Conservation (phyloP, 2,329 filamentous ascomycete species). For the Ascochyta pisi region DNA sequence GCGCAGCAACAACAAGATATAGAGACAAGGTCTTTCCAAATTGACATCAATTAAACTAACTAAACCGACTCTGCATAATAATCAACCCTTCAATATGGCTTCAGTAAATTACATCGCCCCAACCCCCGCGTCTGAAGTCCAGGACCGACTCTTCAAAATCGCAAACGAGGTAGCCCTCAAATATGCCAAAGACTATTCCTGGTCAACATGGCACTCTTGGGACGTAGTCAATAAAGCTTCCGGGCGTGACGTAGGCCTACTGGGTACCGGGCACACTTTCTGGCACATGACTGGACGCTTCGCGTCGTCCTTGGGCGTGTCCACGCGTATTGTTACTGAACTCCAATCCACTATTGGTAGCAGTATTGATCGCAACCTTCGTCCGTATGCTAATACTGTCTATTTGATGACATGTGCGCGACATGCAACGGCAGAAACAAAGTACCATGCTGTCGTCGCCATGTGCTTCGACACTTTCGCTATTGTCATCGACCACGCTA, state of each 20-base stretch:
- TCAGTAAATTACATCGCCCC: background rate
- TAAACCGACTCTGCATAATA: background rate
- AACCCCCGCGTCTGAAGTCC: background rate
- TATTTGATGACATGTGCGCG: background rate
- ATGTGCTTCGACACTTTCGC: slow-evolving; percentile 13
- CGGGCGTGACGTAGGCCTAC: background rate
- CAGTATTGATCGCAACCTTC: background rate
- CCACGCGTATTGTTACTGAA: background rate
- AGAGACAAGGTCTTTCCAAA: background rate
- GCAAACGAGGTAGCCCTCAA: background rate
- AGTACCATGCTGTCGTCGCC: slow-evolving; percentile 10
- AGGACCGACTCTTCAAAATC: background rate
- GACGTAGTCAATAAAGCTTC: slow-evolving; percentile 1
- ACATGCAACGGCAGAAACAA: background rate
- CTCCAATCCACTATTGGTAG: background rate
- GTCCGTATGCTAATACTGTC: background rate
- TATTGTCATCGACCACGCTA: slow-evolving; percentile 9
- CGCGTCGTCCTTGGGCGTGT: background rate
- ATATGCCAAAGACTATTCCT: background rate
- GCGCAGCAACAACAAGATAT: background rate
- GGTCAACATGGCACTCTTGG: slow-evolving; percentile 7
- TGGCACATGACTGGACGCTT: background rate
- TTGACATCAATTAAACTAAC: background rate
- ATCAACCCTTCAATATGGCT: background rate
- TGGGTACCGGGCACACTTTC: background rate